Base-by-base conservation (phyloP, 2,329 filamentous ascomycete species). In the Zymoseptoria tritici region DNA sequence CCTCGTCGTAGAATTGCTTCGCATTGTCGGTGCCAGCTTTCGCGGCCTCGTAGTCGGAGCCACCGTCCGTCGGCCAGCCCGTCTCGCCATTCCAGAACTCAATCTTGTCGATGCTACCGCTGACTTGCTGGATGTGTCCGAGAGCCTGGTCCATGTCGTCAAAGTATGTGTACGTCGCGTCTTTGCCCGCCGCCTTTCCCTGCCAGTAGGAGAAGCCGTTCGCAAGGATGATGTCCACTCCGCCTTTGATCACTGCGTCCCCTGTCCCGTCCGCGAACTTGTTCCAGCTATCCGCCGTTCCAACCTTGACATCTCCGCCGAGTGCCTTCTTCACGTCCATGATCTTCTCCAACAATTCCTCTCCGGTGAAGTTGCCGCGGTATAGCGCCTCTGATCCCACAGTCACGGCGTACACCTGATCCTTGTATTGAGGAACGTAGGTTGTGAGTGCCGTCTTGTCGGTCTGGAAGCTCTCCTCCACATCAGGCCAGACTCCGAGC, bases 171-270 rank as follows among this genome's bases (percentile, higher is more conserved):
- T 80, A 73, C 49, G 82, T 83, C 36, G 83, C 83, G 81, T 81
- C 52, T 76, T 76, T 70, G 81, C 80, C 65, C 21, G 65, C 65
- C 13, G 62, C 56, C 42, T 58, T 58, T 50, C 81, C 85, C 73
- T 90, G 87, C 87, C 87, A 89, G 79, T 88, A 90, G 31, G 84
- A 81, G 71, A 90, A 90, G 24, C 84, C 87, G 70, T 90, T 89
- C 71, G 82, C 79, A 62, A 90, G 77, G 59, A 86, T 75, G 60
- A 89, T 79, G 58, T 82, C 83, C 56, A 87, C 84, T 56, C 80
- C 82, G 53, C 80, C 80, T 56, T 74, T 73, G 68, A 89, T 82
- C 64, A 89, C 76, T 13, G 82, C 77, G 72, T 89, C 83, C 49
- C 83, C 86, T 24, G 86, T 88, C 49, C 85, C 86, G 70, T 89